Percentiles rank a stretch among this genome's conserved stretches.
Evolutionary conservation across 2,329 filamentous ascomycete genomes (phyloP).

Genomic region (Chaetomium sp.): DNA sequence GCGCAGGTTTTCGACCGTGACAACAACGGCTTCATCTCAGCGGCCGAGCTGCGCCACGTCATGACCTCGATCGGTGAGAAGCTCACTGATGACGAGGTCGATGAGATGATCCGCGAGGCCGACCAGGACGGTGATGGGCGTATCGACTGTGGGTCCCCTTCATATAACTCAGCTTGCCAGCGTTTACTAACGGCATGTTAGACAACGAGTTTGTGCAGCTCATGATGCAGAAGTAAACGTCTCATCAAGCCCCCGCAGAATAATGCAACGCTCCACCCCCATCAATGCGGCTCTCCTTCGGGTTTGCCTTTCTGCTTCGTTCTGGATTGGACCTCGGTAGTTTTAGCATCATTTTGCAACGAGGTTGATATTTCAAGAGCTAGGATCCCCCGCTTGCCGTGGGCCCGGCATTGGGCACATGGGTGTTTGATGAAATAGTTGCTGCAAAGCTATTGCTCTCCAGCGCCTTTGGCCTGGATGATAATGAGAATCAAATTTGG

Average conservation of each 20-base stretch:
- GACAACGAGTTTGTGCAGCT: constrained; percentile 93
- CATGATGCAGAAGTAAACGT: constrained; percentile 87
- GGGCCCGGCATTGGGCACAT: constrained; percentile 10
- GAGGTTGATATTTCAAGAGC: constrained; percentile 28
- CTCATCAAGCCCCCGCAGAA: constrained; percentile 20
- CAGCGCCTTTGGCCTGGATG: constrained; percentile 9
- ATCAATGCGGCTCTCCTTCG: constrained; percentile 28
- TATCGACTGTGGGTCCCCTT: constrained; percentile 71
- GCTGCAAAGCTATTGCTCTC: constrained; percentile 5
- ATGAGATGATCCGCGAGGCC: constrained; percentile 91
- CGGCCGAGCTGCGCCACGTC: constrained; percentile 83
- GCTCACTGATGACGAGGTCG: constrained; percentile 85
- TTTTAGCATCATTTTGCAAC: constrained; percentile 23
- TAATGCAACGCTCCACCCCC: constrained; percentile 24
- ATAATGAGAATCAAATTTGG: constrained; percentile 20
- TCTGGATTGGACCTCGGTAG: constrained; percentile 32
- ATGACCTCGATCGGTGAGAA: constrained; percentile 94
- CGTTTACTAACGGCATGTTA: constrained; percentile 44
- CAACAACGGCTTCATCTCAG: constrained; percentile 90
- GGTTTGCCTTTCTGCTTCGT: constrained; percentile 30
- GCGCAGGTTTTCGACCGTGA: constrained; percentile 79
- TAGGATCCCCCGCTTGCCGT: constrained; percentile 20
- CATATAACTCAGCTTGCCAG: background rate
- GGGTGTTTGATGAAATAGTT: constrained; percentile 1
- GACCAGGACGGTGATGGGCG: constrained; percentile 87